Evolutionary conservation across 2,329 filamentous ascomycete species (phyloP).

Genomic region (Bimuria novae-zelandiae): DNA sequence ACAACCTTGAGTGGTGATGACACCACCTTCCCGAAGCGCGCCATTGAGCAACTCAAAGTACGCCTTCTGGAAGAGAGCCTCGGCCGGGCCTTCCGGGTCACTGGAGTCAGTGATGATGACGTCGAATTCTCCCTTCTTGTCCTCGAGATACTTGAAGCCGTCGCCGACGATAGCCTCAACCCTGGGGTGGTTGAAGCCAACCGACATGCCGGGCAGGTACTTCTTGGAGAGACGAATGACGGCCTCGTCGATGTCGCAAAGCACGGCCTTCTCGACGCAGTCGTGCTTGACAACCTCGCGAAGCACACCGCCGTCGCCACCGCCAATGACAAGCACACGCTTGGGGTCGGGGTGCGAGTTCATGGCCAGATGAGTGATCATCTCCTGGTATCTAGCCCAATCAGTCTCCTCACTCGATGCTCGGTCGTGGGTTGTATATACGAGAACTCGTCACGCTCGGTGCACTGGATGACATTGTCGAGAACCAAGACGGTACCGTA

Average conservation of each 20-base stretch:
- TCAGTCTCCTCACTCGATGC: constrained; percentile 19
- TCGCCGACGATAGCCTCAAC: constrained; percentile 92
- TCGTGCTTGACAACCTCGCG: constrained; percentile 99
- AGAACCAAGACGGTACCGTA: constrained; percentile 95
- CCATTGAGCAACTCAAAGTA: constrained; percentile 95
- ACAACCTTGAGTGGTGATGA: constrained; percentile 99
- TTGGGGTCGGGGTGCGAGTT: constrained; percentile 98
- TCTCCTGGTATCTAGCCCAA: constrained; percentile 81
- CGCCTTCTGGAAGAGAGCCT: constrained; percentile 96
- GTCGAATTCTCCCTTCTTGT: constrained; percentile 97
- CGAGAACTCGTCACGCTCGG: constrained; percentile 97
- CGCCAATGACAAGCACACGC: constrained; percentile 97
- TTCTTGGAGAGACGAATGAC: constrained; percentile 98
- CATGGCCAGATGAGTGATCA: constrained; percentile 99
- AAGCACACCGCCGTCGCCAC: constrained; percentile 95
- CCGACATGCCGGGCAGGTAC: constrained; percentile 92
- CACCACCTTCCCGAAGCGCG: constrained; percentile 90
- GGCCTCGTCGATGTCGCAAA: constrained; percentile 99
- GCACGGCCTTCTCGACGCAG: constrained; percentile 89
- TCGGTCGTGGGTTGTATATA: constrained; percentile 46
- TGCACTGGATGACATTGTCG: constrained; percentile 99
- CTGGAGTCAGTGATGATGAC: constrained; percentile 99
- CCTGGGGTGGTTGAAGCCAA: constrained; percentile 92
- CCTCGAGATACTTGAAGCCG: constrained; percentile 97
- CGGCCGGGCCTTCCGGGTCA: constrained; percentile 94